phyloP scores from a whole-genome alignment of 768 basidiomycete species.

The Dioszegia hungarica region DNA sequence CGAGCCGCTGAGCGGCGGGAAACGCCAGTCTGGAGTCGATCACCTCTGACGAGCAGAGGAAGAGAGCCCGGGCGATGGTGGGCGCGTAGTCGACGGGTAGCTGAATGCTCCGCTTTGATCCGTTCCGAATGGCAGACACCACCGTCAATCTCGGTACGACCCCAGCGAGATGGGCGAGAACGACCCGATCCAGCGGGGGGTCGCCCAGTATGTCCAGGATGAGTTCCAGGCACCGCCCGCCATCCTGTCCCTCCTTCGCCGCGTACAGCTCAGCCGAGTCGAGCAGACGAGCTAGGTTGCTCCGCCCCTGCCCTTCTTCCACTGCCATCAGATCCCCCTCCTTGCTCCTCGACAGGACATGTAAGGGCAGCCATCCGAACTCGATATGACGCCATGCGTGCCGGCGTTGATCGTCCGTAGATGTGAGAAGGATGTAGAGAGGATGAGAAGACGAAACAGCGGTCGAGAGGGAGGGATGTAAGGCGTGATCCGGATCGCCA shows the following conservation, averaged over 20 bases:
- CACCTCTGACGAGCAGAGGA: neutral
- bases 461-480: conserved; percentile 12
- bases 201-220: conserved; percentile 20
- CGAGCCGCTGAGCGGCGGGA: neutral
- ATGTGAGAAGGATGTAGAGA: neutral
- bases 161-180: conserved; percentile 5
- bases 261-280: conserved; percentile 3
- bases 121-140: neutral
- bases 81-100: neutral
- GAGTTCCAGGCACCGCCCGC: neutral
- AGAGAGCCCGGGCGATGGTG: conserved; percentile 1
- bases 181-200: neutral
- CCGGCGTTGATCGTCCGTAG: neutral
- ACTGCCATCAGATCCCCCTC: conserved; percentile 10
- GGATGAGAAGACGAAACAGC: conserved; percentile 17
- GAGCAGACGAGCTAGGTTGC: conserved; percentile 17
- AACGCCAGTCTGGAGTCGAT: neutral
- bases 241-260: neutral
- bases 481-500: conserved; percentile 7
- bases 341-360: neutral
- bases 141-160: conserved; percentile 12
- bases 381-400: conserved; percentile 21
- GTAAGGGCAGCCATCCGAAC: conserved; percentile 8
- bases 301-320: conserved; percentile 8
- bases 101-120: conserved; percentile 6